Evolutionary conservation across 352 stramenopile genomes (phyloP).

Genomic region (Globisporangium splendens): DNA sequence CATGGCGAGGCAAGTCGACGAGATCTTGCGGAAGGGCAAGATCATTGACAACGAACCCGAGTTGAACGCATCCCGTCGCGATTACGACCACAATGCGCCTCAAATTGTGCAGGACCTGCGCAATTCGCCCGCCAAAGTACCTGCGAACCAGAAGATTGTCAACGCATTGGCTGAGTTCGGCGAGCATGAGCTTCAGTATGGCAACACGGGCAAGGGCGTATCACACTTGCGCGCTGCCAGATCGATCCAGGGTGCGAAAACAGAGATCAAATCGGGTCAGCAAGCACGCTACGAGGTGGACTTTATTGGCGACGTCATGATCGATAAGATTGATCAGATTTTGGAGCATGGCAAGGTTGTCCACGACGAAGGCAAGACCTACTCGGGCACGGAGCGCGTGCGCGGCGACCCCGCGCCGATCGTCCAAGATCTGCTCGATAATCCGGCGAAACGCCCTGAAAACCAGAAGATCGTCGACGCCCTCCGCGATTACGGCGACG

Average conservation of each 20-base stretch:
- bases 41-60: slow-evolving; percentile 40
- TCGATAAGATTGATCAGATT: slow-evolving; percentile 81
- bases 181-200: slow-evolving; percentile 69
- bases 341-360: slow-evolving; percentile 62
- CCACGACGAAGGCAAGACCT: slow-evolving; percentile 24
- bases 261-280: slow-evolving; percentile 46
- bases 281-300: slow-evolving; percentile 39
- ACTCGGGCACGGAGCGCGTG: slow-evolving; percentile 27
- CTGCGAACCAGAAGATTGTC: slow-evolving; percentile 66
- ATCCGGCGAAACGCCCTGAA: slow-evolving; percentile 46
- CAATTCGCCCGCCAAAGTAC: slow-evolving; percentile 33
- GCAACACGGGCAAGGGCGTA: slow-evolving; percentile 66
- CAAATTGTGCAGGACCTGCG: slow-evolving; percentile 50
- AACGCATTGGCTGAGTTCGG: slow-evolving; percentile 62
- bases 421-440: slow-evolving; percentile 54
- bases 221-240: slow-evolving; percentile 60
- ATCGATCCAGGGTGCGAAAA: slow-evolving; percentile 51
- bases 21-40: slow-evolving; percentile 49
- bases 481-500: slow-evolving; percentile 68
- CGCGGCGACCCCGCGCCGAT: slow-evolving; percentile 61
- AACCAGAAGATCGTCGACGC: slow-evolving; percentile 71
- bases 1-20: slow-evolving; percentile 55
- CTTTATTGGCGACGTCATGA: slow-evolving; percentile 66
- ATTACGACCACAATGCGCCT: slow-evolving; percentile 40
- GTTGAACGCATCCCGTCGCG: slow-evolving; percentile 44